A percentile compares a stretch with the other conserved stretches of the same genome.
phyloP scores from a whole-genome alignment of 805 yeast species.

The Saccharomycopsis fibuligera region DNA sequence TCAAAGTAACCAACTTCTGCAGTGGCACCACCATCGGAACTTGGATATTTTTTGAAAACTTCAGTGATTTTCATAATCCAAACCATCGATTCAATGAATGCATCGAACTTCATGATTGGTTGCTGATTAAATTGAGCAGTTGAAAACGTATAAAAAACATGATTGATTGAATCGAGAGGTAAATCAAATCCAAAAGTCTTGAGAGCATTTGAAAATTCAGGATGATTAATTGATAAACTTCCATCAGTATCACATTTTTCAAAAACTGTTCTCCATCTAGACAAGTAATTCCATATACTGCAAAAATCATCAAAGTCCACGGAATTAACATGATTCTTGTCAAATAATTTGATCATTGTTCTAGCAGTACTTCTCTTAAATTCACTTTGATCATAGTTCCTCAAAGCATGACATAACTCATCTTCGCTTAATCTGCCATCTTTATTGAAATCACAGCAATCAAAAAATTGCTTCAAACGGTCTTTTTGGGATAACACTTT shows the following conservation, averaged over 20 bases:
- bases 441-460: conserved; percentile 22
- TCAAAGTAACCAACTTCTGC: conserved; percentile 22
- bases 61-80: conserved; percentile 22
- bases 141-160: conserved; percentile 19
- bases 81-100: conserved; percentile 21
- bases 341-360: conserved; percentile 21
- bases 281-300: conserved; percentile 19
- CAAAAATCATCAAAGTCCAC: conserved; percentile 21
- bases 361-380: conserved; percentile 20
- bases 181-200: conserved; percentile 21
- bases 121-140: conserved; percentile 4
- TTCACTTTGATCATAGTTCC: conserved; percentile 21
- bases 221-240: conserved; percentile 16
- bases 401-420: conserved; percentile 21
- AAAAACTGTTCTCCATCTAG: conserved; percentile 22
- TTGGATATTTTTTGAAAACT: conserved; percentile 21
- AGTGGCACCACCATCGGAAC: conserved; percentile 18
- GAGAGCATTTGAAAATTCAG: conserved; percentile 18
- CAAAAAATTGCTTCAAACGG: conserved; percentile 21
- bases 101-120: conserved; percentile 21
- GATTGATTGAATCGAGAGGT: conserved; percentile 18
- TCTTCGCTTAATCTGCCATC: conserved; percentile 22
- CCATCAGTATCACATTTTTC: conserved; percentile 20
- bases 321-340: conserved; percentile 18
- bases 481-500: conserved; percentile 16